Base-by-base conservation (phyloP, 495 filamentous ascomycete genomes). In the Neurospora sp. region DNA sequence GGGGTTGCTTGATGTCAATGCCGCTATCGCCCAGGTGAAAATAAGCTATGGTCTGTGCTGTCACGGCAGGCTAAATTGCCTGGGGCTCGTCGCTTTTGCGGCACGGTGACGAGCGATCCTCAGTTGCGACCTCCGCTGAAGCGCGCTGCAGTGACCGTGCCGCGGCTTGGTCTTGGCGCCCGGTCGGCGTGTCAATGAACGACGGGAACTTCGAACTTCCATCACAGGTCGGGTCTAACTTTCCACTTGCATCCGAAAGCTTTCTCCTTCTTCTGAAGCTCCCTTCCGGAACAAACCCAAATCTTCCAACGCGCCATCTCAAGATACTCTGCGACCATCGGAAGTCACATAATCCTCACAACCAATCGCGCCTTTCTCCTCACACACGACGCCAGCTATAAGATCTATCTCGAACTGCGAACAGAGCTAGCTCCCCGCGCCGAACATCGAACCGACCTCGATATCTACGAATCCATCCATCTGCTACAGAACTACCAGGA, bases 21-120 rank as follows among this genome's bases (percentile, higher is more conserved):
- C 48, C 11, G 23, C 48, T 31, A 8, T 62, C 23, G 23, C 11
- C 23, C 48, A 39, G 69, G 12, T 35, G 40, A 69, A 71, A 77
- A 76, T 78, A 79, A 79, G 78, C 35, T 73, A 54, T 81, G 78
- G 79, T 79, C 79, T 73, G 75, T 80, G 79, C 79, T 62, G 54
- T 35, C 18, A 62, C 27, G 54, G 54, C 54, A 62, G 54, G 54
- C 54, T 35, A 35, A 16, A 35, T 31, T 8, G 48, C 48, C 23
- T 3, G 11, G 5, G 48, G 44, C 44, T 46, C 44, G 5, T 20
- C 20, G 10, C 1, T 54, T 23, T 59, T 27, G 1, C 46, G 44
- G 44, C 44, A 48, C 44, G 44, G 44, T 48, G 44, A 31, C 44
- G 44, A 48, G n/a, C n/a, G 46, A 54, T 54, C 46, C 42, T 54